Evolutionary conservation across 139 green algal genomes (phyloP), one percentile per base, ranked within the genome.

Genomic region (Edaphochlamys debaryana): DNA sequence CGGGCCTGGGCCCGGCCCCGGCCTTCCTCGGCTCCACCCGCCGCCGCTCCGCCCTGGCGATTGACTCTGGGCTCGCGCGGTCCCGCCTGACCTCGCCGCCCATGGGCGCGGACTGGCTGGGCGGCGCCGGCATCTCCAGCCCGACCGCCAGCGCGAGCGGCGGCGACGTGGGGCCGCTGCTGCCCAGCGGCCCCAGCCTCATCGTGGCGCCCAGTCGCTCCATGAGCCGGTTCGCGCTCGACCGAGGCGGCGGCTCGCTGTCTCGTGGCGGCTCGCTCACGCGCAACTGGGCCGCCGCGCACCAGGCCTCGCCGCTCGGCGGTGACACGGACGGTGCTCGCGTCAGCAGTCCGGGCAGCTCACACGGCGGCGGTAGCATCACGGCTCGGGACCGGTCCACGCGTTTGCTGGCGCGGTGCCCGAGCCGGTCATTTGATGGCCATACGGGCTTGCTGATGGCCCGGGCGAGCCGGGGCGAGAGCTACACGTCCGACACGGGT

Each of bases 151-250:
- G 56, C 60, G 60, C 27, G 29, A 29, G 29, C 60, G 11, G 30
- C 69, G 69, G 42, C 30, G 40, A 15, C 0, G 67, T 25, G 27
- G 64, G 38, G 7, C 3, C 29, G 29, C 69, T 60, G 30, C 30
- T 40, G 29, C 70, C 70, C 48, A 64, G 70, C n/a, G 70, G 48
- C 70, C 40, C 40, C 48, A 50, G n/a, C 32, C 29, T 78, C 30
- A 41, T 77, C 0, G 48, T n/a, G 9, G 32, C 20, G 20, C 45
- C 70, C 48, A 45, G 32, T 0, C 71, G 71, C 52, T 50, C 30
- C 71, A 67, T 79, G 23, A 79, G 71, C 52, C 71, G 71, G 52
- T 79, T 79, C 71, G 71, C 71, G 8, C 54, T 79, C 36, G 71
- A 23, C 23, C 30, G 50, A 1, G 32, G 50, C 50, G 25, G 5